These are phyloP conservation scores for Pseudogymnoascus sp. DNA, from an alignment of 2,329 filamentous ascomycete species.

Conservation along the genomic window DNA sequence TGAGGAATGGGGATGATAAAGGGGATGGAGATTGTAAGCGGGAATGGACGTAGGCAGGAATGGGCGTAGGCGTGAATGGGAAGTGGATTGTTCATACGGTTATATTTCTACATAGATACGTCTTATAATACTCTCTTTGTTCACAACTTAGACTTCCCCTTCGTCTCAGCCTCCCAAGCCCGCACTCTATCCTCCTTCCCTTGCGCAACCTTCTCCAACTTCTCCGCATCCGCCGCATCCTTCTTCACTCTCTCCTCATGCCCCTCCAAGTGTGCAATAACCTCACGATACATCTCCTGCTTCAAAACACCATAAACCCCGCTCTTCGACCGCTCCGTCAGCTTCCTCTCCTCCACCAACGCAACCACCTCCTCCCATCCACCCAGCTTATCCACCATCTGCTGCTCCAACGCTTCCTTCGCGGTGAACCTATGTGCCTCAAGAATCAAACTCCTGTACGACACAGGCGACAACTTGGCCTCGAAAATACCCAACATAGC, in stretches of 20 bases:
- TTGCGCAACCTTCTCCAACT: constrained; percentile 26
- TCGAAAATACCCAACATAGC: constrained; percentile 71
- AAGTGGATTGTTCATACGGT: neutral
- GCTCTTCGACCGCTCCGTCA: constrained; percentile 55
- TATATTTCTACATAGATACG: neutral
- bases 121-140: neutral
- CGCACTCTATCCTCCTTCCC: neutral
- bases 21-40: neutral
- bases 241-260: constrained; percentile 45
- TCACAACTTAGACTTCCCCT: neutral
- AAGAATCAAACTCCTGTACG: constrained; percentile 61
- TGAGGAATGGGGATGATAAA: neutral
- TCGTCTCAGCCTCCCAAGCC: neutral
- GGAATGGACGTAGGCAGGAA: too few relatives aligned
- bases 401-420: constrained; percentile 54
- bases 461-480: constrained; percentile 50
- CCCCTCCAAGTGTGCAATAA: constrained; percentile 49
- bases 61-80: too few relatives aligned
- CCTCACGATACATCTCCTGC: constrained; percentile 66
- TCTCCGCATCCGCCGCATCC: constrained; percentile 37
- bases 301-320: constrained; percentile 67
- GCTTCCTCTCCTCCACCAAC: constrained; percentile 51
- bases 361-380: constrained; percentile 55
- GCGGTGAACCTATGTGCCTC: constrained; percentile 64
- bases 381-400: constrained; percentile 62